Evolutionary conservation across 2,329 filamentous ascomycete species (phyloP).

Genomic region (Stromatinia cepivora): DNA sequence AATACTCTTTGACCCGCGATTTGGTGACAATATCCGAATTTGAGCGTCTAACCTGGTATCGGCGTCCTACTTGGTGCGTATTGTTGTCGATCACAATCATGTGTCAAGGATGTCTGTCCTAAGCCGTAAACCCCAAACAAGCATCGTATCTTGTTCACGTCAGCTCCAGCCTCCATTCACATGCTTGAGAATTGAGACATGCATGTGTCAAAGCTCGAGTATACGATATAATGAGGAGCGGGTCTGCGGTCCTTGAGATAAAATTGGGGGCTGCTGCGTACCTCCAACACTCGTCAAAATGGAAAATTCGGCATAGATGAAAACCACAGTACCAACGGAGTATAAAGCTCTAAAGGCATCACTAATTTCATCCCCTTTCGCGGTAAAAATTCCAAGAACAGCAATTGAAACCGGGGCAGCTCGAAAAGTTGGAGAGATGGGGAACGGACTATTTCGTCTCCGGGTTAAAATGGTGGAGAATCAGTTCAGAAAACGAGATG

Average conservation of each 20-base stretch:
- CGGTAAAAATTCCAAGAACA: neutral
- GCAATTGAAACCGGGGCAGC: neutral
- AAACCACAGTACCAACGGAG: neutral
- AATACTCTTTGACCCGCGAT: neutral
- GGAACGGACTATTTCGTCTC: neutral
- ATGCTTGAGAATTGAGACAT: slow-evolving; percentile 6
- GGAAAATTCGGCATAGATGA: neutral
- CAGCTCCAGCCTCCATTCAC: neutral
- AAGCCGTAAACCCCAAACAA: slow-evolving; percentile 1
- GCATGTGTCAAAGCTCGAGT: neutral
- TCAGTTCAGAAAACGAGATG: neutral
- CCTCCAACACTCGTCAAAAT: neutral
- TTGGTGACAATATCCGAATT: neutral
- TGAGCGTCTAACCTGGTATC: neutral
- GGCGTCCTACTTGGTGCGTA: slow-evolving; percentile 16
- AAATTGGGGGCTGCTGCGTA: neutral
- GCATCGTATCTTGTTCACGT: neutral
- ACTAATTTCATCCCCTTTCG: neutral
- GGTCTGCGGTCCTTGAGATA: neutral
- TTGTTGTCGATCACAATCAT: slow-evolving; percentile 8
- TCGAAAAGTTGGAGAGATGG: neutral
- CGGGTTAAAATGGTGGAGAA: neutral
- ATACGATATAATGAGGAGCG: neutral
- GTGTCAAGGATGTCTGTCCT: slow-evolving; percentile 10
- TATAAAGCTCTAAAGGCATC: neutral